Evolutionary conservation across 2,329 filamentous ascomycete genomes (phyloP).

Genomic region (Aspergillus ochraceus): DNA sequence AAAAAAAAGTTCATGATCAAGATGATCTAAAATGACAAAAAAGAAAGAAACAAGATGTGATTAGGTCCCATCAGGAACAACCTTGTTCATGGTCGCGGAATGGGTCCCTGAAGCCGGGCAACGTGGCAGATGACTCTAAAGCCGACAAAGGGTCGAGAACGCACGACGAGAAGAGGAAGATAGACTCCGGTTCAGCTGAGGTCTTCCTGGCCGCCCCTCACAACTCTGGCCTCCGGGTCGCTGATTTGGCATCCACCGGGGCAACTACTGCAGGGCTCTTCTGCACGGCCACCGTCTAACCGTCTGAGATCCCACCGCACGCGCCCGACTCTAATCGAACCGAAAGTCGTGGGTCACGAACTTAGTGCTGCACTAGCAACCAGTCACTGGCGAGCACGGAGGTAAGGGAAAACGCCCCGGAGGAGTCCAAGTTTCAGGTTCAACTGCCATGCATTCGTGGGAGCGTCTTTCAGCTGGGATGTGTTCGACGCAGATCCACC

Average conservation of each 20-base stretch:
- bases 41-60: not conserved
- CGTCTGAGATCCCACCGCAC: slow-evolving; percentile 4
- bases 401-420: not conserved
- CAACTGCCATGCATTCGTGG: slow-evolving; percentile 9
- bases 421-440: not conserved
- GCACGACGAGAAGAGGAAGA: not conserved
- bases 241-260: slow-evolving; percentile 8
- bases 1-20: not conserved
- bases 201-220: not conserved
- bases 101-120: not conserved
- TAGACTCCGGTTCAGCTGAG: slow-evolving; percentile 10
- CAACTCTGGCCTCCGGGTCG: not conserved
- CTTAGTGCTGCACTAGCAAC: not conserved
- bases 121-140: slow-evolving; percentile 5
- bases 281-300: slow-evolving; percentile 10
- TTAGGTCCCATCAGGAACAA: not conserved
- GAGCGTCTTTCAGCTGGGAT: slow-evolving; percentile 18
- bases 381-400: not conserved
- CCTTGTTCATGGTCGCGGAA: slow-evolving; percentile 1
- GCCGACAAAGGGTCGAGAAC: not conserved
- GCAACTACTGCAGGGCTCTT: slow-evolving; percentile 16
- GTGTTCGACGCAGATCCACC: slow-evolving; percentile 1
- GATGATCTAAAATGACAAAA: too few relatives aligned
- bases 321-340: not conserved
- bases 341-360: not conserved